A percentile compares a stretch with the other conserved stretches of the same genome.
phyloP scores from a whole-genome alignment of 345 rosid genomes.

The Lepidium africanum region DNA sequence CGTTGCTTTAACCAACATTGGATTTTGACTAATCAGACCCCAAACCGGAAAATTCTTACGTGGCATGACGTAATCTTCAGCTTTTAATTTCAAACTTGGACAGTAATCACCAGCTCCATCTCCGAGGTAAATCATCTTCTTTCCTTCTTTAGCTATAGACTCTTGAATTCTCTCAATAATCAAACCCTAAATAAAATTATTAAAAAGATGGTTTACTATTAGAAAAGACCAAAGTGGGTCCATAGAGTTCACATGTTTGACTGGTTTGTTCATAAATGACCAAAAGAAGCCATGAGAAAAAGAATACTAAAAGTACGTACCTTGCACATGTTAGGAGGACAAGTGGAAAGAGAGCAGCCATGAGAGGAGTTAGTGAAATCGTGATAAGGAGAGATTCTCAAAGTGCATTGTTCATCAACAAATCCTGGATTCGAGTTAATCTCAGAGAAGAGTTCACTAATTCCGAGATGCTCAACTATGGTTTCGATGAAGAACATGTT shows the following conservation, averaged over 20 bases:
- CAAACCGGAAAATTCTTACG: constrained; percentile 80
- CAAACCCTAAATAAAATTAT: constrained; percentile 35
- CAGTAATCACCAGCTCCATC: constrained; percentile 87
- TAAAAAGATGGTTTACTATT: not conserved
- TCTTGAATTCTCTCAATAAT: constrained; percentile 63
- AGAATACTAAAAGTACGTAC: too few species aligned
- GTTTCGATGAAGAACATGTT: constrained; percentile 75
- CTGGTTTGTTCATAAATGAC: too few species aligned
- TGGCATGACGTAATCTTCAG: constrained; percentile 63
- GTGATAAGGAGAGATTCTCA: constrained; percentile 60
- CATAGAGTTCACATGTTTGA: not conserved
- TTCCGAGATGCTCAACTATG: constrained; percentile 55
- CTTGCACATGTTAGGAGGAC: constrained; percentile 98
- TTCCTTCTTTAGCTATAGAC: constrained; percentile 40
- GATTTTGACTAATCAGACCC: constrained; percentile 58
- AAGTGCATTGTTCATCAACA: constrained; percentile 45
- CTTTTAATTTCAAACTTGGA: constrained; percentile 57
- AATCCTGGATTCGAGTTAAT: constrained; percentile 67
- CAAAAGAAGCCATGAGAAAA: too few species aligned
- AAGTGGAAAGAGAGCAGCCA: constrained; percentile 44
- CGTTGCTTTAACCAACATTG: constrained; percentile 46
- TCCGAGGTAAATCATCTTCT: constrained; percentile 61
- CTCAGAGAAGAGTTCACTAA: constrained; percentile 61
- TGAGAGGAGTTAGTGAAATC: constrained; percentile 54
- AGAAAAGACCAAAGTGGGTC: not conserved